These are phyloP conservation scores for Yamadazyma phyllophila DNA, from an alignment of 805 yeast genomes.

Conservation along the genomic window DNA sequence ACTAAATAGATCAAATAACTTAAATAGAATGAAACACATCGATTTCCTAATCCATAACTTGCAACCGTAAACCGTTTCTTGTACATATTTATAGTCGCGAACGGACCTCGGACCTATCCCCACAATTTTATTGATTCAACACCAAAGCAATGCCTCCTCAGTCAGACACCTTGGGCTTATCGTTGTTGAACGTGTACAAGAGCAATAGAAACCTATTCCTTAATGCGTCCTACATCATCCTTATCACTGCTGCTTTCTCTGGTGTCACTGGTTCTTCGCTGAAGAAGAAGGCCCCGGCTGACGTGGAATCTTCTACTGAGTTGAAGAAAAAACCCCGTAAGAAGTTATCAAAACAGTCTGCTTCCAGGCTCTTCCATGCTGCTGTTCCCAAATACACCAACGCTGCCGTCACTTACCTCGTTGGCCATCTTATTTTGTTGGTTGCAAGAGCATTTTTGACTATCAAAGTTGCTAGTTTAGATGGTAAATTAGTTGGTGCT, in stretches of 20 bases:
- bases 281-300: conserved; percentile 5
- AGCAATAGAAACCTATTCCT: conserved; percentile 39
- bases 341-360: conserved; percentile 29
- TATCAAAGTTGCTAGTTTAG: conserved; percentile 79
- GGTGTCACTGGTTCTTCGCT: conserved; percentile 35
- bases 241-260: conserved; percentile 42
- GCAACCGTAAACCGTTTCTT: not conserved
- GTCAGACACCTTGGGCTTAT: conserved; percentile 20
- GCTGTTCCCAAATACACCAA: conserved; percentile 33
- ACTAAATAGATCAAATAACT: too few species aligned
- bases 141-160: not conserved
- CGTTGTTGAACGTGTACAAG: conserved; percentile 34
- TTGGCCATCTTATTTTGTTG: conserved; percentile 57
- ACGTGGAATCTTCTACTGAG: conserved; percentile 7
- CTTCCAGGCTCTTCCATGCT: conserved; percentile 28
- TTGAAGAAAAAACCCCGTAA: conserved; percentile 17
- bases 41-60: not conserved
- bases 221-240: conserved; percentile 40
- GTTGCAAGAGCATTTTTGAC: conserved; percentile 70
- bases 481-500: conserved; percentile 81
- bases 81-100: not conserved
- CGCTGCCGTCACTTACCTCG: conserved; percentile 35
- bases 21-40: too few species aligned
- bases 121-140: conserved; percentile 1
- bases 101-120: conserved; percentile 9